Base-by-base conservation (phyloP, 1,139 yeast genomes). In the Taphrina communis region DNA sequence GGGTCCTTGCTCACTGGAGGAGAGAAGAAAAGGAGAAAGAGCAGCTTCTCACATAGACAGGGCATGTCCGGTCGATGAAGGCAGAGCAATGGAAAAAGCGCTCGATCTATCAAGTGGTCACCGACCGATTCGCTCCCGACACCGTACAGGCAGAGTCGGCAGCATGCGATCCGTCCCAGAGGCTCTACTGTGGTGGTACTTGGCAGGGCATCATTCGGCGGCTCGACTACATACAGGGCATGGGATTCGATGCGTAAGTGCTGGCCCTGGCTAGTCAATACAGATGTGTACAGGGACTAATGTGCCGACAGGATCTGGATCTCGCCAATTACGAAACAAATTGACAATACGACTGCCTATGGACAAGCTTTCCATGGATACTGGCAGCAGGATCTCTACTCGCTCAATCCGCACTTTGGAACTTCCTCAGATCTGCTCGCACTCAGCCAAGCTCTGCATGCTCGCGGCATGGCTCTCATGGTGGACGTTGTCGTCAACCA, bases 361-460 rank as follows among this genome's bases (percentile, higher is more conserved):
- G 72, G 72, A 25, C 51, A 63, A 39, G 71, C 69, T 6, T 70
- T 53, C 21, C 72, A 70, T 52, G 72, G 72, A 19, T 70, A 69
- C 66, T 70, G 72, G 72, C 66, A 53, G 39, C 59, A 65, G 21
- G 65, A 70, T 39, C 52, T 62, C 21, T 65, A 70, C 48, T 11
- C 65, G 1, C 46, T 67, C 11, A 70, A 70, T 50, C 58, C 62
- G 7, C 72, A 70, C 42, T 70, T 70, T 25, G 72, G 72, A 25
- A 48, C 65, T 2, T 51, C 58, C n/a, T 65, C 48, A 19, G 71
- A 69, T 39, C 65, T 70, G 36, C 25, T 52, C 17, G 62, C 65
- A 19, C 63, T 70, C 12, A 57, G 66, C 8, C 39, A 21, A 21
- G 70, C 70, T 11, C 63, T 68, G 21, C 72, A 70, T 41, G 63